A percentile compares a stretch with the other conserved stretches of the same genome.
phyloP scores from a whole-genome alignment of 75 land plant genomes.

The Pseudotsuga menziesii region DNA sequence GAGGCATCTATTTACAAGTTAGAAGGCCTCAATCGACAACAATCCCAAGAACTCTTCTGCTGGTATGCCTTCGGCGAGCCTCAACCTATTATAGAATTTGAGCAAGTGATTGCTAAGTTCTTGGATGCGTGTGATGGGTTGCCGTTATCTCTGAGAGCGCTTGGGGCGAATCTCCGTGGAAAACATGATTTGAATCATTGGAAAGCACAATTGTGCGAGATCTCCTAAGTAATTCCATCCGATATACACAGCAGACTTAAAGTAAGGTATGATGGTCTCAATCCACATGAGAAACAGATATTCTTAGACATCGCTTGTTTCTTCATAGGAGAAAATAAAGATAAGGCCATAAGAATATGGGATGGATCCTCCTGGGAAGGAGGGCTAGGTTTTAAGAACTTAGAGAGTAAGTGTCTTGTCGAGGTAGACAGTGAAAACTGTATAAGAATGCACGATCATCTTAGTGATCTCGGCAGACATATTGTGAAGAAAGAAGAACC shows the following conservation, averaged over 20 bases:
- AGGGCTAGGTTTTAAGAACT: neutral
- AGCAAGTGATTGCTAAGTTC: neutral
- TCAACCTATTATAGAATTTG: neutral
- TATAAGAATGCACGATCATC: neutral
- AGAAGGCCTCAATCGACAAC: neutral
- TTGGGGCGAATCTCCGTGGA: neutral
- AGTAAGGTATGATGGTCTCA: neutral
- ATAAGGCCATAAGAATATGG: neutral
- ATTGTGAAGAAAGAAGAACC: neutral
- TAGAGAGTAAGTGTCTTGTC: neutral
- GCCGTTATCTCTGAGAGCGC: neutral
- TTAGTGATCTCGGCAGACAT: neutral
- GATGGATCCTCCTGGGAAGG: neutral
- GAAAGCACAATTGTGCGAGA: neutral
- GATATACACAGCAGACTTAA: neutral
- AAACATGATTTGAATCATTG: neutral
- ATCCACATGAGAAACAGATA: neutral
- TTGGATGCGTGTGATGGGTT: neutral
- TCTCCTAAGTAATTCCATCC: neutral
- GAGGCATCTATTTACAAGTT: neutral
- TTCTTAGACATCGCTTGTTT: conserved; percentile 2
- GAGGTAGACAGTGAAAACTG: neutral
- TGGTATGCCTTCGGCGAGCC: neutral
- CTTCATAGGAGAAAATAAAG: neutral
- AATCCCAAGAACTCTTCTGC: neutral